Evolutionary conservation across 176 grass and related monocot species (phyloP).

Genomic region (Oryza longistaminata): DNA sequence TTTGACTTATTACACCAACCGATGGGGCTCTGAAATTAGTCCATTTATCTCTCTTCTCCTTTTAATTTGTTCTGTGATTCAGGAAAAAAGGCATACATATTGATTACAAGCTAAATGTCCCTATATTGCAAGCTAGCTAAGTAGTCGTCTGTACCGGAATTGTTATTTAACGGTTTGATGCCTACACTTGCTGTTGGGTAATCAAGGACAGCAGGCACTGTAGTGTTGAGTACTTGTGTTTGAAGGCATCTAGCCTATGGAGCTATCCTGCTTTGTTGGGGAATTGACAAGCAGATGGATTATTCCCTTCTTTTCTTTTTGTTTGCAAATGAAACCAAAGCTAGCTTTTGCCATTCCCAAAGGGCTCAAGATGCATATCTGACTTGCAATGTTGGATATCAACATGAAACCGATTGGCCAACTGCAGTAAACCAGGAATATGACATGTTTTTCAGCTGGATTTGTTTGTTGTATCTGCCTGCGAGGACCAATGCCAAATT

Average conservation of each 20-base stretch:
- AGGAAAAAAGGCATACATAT: not conserved
- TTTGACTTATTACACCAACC: too few species aligned
- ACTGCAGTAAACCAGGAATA: not conserved
- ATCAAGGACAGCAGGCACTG: slow-evolving; percentile 49
- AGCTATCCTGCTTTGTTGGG: slow-evolving; percentile 51
- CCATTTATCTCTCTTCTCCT: not conserved
- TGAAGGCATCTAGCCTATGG: slow-evolving; percentile 62
- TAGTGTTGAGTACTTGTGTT: slow-evolving; percentile 53
- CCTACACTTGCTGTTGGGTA: slow-evolving; percentile 44
- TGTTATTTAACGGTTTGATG: slow-evolving; percentile 50
- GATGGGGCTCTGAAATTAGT: not conserved
- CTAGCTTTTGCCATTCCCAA: not conserved
- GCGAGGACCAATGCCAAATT: not conserved
- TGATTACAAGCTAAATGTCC: slow-evolving; percentile 19
- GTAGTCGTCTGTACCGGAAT: not conserved
- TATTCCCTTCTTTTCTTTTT: not conserved
- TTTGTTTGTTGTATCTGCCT: not conserved
- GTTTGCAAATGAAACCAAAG: not conserved
- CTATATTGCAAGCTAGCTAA: not conserved
- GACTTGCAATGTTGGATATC: not conserved
- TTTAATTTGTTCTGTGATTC: not conserved
- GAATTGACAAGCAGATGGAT: slow-evolving; percentile 15
- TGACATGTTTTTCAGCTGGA: not conserved
- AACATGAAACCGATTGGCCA: slow-evolving; percentile 22
- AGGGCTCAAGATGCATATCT: not conserved